Conservation (phyloP, 1,139 yeast species). For the Scheffersomyces quercinus region DNA sequence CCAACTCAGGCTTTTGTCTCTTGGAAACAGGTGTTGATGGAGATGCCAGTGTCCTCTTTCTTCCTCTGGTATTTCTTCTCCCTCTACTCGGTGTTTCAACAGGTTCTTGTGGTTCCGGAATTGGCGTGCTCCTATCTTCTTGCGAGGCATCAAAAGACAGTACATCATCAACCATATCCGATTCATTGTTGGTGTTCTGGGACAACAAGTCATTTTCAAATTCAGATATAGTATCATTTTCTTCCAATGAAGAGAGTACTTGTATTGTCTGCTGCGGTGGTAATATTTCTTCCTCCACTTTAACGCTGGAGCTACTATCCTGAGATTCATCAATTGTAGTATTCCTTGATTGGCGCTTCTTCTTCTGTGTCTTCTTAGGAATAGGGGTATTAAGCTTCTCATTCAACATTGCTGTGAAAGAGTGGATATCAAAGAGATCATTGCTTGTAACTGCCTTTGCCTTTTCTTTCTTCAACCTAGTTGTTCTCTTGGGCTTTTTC, state of each 20-base stretch:
- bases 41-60: background rate
- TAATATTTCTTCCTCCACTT: background rate
- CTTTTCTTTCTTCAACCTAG: slow-evolving; percentile 4
- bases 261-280: slow-evolving; percentile 3
- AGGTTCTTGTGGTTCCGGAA: background rate
- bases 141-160: slow-evolving; percentile 7
- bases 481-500: slow-evolving; percentile 5
- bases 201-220: slow-evolving; percentile 6
- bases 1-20: background rate
- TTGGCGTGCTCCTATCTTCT: background rate
- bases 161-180: slow-evolving; percentile 4
- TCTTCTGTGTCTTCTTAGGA: slow-evolving; percentile 2
- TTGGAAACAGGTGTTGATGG: background rate
- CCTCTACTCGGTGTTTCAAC: background rate
- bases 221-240: slow-evolving; percentile 9
- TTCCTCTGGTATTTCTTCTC: background rate
- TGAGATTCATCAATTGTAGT: background rate
- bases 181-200: slow-evolving; percentile 3
- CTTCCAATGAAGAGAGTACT: slow-evolving; percentile 10
- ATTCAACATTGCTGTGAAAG: slow-evolving; percentile 28
- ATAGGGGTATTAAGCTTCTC: slow-evolving; percentile 18
- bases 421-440: slow-evolving; percentile 25
- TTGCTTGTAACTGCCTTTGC: slow-evolving; percentile 3
- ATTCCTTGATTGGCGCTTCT: background rate
- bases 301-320: background rate